phyloP scores from a whole-genome alignment of 179 eudicot species.

The Nepenthes alata region DNA sequence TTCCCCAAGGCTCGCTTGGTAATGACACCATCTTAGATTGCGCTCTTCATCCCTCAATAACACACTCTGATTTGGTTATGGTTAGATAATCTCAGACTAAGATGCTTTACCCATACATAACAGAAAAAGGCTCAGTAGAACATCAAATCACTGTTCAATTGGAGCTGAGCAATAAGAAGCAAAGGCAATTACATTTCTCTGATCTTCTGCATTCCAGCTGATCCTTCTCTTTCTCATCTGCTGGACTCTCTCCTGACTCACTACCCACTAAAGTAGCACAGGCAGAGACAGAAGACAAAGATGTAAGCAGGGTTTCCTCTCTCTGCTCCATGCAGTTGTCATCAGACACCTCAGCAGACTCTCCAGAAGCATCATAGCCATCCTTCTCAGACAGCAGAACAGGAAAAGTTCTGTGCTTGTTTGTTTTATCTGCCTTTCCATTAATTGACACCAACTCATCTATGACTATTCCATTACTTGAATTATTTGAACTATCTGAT shows the following conservation, averaged over 20 bases:
- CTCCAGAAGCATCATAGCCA: slow-evolving; percentile 27
- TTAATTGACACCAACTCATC: slow-evolving; percentile 18
- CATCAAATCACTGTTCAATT: too few species aligned
- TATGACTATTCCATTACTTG: slow-evolving; percentile 20
- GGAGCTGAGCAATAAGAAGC: slow-evolving; percentile 3
- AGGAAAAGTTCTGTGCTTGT: slow-evolving; percentile 31
- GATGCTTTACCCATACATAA: background rate
- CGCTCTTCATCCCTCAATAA: too few species aligned
- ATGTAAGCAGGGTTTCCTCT: slow-evolving; percentile 11
- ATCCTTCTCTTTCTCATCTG: slow-evolving; percentile 15
- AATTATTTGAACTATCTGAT: slow-evolving; percentile 12
- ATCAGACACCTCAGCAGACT: slow-evolving; percentile 21
- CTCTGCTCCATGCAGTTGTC: slow-evolving; percentile 21
- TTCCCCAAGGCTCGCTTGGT: too few species aligned
- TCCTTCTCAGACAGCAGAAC: slow-evolving; percentile 39
- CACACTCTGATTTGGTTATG: too few species aligned
- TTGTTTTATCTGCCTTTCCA: slow-evolving; percentile 24
- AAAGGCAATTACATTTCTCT: slow-evolving; percentile 21
- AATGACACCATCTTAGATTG: too few species aligned
- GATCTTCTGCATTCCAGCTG: slow-evolving; percentile 17
- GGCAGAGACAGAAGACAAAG: slow-evolving; percentile 16
- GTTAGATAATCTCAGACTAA: too few species aligned
- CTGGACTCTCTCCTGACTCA: slow-evolving; percentile 6
- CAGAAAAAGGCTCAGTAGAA: background rate
- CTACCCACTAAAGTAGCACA: slow-evolving; percentile 8